Evolutionary conservation across 441 rosid species (phyloP).

Genomic region (Adansonia grandidieri): DNA sequence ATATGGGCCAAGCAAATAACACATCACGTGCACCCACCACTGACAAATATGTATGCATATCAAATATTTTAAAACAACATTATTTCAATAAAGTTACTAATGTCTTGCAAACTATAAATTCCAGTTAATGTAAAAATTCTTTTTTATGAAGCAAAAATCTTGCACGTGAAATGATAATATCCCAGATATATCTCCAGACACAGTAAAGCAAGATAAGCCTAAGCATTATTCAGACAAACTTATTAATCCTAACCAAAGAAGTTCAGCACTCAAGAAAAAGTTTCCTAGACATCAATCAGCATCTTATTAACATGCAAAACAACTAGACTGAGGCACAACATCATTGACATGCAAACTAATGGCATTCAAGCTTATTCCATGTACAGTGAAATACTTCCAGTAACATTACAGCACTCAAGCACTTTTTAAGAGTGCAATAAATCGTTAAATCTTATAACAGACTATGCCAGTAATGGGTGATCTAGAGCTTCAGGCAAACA

Average conservation of each 20-base stretch:
- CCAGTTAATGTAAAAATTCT: neutral
- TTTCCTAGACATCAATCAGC: conserved; percentile 11
- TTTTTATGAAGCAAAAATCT: neutral
- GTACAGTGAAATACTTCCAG: neutral
- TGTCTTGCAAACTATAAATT: conserved; percentile 13
- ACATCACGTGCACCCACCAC: neutral
- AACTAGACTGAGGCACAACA: neutral
- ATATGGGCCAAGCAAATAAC: neutral
- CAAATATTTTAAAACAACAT: neutral
- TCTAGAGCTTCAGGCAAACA: conserved; percentile 10
- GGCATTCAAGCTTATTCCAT: neutral
- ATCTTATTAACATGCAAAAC: neutral
- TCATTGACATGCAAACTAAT: neutral
- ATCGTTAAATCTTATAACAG: neutral
- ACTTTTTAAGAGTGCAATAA: neutral
- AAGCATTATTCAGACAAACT: neutral
- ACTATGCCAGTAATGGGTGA: neutral
- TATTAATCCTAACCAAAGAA: neutral
- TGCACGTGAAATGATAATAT: neutral
- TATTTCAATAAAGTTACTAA: neutral
- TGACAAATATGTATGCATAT: neutral
- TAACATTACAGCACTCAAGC: conserved; percentile 14
- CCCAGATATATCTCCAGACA: neutral
- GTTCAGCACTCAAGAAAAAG: neutral
- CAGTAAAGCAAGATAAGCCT: neutral